Conservation (phyloP, 1,284 basidiomycete species). For the Athelia psychrophila region DNA sequence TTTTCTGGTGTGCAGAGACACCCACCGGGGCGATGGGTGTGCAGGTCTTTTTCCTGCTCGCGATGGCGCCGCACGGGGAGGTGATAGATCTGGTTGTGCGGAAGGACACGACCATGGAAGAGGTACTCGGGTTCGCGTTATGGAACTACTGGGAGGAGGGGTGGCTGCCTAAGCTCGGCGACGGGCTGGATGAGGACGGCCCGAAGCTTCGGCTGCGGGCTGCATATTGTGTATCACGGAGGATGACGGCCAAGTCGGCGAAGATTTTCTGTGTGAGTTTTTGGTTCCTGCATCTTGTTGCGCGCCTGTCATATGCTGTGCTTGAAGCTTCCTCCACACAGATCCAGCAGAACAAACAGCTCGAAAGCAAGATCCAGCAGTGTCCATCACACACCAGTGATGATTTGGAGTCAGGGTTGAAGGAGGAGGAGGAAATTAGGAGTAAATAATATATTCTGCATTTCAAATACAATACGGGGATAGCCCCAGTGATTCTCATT, state of each 20-base stretch:
- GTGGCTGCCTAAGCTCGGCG: constrained; percentile 76
- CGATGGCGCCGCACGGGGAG: constrained; percentile 56
- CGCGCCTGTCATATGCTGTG: constrained; percentile 92
- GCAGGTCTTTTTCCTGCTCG: constrained; percentile 87
- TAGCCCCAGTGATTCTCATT: too few species aligned
- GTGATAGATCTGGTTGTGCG: constrained; percentile 70
- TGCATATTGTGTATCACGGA: constrained; percentile 98
- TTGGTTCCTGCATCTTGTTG: too few species aligned
- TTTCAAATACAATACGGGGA: too few species aligned
- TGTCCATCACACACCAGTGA: constrained; percentile 71
- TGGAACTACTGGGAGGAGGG: constrained; percentile 91
- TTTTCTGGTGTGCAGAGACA: constrained; percentile 69
- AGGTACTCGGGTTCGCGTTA: constrained; percentile 91
- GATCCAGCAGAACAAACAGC: constrained; percentile 83
- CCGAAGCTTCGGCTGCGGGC: constrained; percentile 56
- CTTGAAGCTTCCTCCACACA: constrained; percentile 46
- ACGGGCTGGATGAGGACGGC: constrained; percentile 54
- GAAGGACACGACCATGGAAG: constrained; percentile 90
- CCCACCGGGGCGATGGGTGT: constrained; percentile 55
- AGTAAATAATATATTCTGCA: too few species aligned
- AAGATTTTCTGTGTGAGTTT: constrained; percentile 89
- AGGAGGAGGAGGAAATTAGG: too few species aligned
- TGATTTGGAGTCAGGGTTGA: too few species aligned
- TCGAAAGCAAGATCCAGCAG: constrained; percentile 76
- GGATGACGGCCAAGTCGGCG: constrained; percentile 97